Evolutionary conservation across 2,329 filamentous ascomycete genomes (phyloP).

Genomic region (Exophiala calicioides): DNA sequence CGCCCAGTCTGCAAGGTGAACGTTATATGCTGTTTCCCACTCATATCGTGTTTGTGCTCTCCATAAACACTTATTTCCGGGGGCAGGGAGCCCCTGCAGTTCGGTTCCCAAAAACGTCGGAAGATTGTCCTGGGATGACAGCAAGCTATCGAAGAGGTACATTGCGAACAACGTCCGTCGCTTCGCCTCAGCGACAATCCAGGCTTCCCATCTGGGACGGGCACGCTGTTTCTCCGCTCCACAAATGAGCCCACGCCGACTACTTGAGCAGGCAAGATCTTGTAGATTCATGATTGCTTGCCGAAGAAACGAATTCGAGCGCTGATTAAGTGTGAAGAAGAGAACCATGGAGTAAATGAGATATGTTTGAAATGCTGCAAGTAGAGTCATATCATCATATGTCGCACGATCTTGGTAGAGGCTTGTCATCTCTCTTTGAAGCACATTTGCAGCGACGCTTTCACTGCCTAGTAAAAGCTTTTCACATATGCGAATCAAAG

Average conservation of each 20-base stretch:
- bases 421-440: slow-evolving; percentile 48
- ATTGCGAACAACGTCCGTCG: slow-evolving; percentile 54
- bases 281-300: slow-evolving; percentile 54
- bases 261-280: slow-evolving; percentile 48
- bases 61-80: slow-evolving; percentile 49
- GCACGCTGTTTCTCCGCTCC: slow-evolving; percentile 41
- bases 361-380: slow-evolving; percentile 56
- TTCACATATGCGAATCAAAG: slow-evolving; percentile 44
- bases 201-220: slow-evolving; percentile 54
- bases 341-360: slow-evolving; percentile 55
- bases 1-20: slow-evolving; percentile 46
- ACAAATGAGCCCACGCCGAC: slow-evolving; percentile 48
- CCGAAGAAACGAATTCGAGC: slow-evolving; percentile 39
- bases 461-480: slow-evolving; percentile 39
- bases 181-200: slow-evolving; percentile 57
- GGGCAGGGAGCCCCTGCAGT: slow-evolving; percentile 47
- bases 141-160: slow-evolving; percentile 57
- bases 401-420: slow-evolving; percentile 34
- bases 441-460: slow-evolving; percentile 33
- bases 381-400: slow-evolving; percentile 36
- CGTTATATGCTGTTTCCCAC: slow-evolving; percentile 51
- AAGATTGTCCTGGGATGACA: slow-evolving; percentile 46
- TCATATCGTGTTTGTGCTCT: slow-evolving; percentile 36
- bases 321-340: slow-evolving; percentile 44
- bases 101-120: slow-evolving; percentile 55